Evolutionary conservation across 805 yeast species (phyloP).

Genomic region (Suhomyces sp.): DNA sequence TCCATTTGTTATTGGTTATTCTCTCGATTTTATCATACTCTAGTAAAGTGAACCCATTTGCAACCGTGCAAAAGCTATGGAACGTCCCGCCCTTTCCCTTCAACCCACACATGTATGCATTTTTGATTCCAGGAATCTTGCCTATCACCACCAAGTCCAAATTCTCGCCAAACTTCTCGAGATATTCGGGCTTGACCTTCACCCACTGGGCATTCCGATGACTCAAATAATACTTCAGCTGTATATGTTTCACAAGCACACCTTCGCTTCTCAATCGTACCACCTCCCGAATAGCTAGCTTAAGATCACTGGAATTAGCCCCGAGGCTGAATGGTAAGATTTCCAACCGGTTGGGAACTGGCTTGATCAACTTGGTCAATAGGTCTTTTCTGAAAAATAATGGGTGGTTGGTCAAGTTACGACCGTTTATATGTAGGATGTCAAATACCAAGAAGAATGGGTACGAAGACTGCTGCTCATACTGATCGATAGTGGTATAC

Average conservation of each 20-base stretch:
- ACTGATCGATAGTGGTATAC: slow-evolving; percentile 34
- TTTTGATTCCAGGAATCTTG: slow-evolving; percentile 66
- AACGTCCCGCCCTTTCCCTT: slow-evolving; percentile 45
- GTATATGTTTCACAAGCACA: slow-evolving; percentile 65
- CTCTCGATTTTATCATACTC: slow-evolving; percentile 61
- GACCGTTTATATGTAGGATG: slow-evolving; percentile 65
- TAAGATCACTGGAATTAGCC: slow-evolving; percentile 49
- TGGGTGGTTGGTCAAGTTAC: slow-evolving; percentile 52
- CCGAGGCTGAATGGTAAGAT: slow-evolving; percentile 42
- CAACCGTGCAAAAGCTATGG: slow-evolving; percentile 71
- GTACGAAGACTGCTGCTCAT: slow-evolving; percentile 31
- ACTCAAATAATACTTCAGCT: slow-evolving; percentile 58
- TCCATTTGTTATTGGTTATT: slow-evolving; percentile 62
- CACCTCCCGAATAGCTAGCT: slow-evolving; percentile 52
- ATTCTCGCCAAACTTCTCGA: slow-evolving; percentile 82
- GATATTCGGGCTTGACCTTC: slow-evolving; percentile 87
- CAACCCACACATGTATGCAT: slow-evolving; percentile 72
- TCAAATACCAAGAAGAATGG: slow-evolving; percentile 73
- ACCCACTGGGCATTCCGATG: slow-evolving; percentile 69
- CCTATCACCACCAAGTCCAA: slow-evolving; percentile 81
- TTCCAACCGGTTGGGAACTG: slow-evolving; percentile 49
- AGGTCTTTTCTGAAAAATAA: slow-evolving; percentile 55
- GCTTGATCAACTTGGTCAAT: slow-evolving; percentile 44
- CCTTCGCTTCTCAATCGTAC: slow-evolving; percentile 76
- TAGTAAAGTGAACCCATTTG: slow-evolving; percentile 73